phyloP scores from a whole-genome alignment of 2,329 filamentous ascomycete genomes.

The Mariannaea elegans region DNA sequence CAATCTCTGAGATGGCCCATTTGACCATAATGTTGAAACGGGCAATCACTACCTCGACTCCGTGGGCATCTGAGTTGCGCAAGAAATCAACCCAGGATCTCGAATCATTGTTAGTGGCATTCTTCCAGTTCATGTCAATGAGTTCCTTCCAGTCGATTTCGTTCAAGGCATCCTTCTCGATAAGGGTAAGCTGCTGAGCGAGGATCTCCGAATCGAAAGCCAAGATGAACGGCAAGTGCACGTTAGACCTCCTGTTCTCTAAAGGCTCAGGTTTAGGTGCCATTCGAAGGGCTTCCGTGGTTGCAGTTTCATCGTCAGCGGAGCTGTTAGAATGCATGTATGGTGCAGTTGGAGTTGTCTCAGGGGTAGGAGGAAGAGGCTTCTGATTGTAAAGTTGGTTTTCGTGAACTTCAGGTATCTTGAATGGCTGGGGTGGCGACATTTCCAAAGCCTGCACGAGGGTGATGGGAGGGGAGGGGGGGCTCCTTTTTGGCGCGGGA shows the following conservation, averaged over 20 bases:
- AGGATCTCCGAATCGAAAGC: conserved; percentile 82
- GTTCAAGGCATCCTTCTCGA: conserved; percentile 85
- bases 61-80: conserved; percentile 74
- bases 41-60: conserved; percentile 84
- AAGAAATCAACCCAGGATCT: conserved; percentile 86
- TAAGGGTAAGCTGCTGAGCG: conserved; percentile 84
- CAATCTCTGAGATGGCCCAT: conserved; percentile 82
- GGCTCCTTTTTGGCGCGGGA: conserved; percentile 42
- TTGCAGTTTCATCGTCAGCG: conserved; percentile 38
- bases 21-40: conserved; percentile 91
- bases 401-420: conserved; percentile 37
- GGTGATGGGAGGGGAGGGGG: conserved; percentile 41
- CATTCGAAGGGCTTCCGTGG: conserved; percentile 48
- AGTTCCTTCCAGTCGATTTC: conserved; percentile 91
- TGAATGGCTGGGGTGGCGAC: conserved; percentile 35
- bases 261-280: conserved; percentile 44
- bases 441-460: conserved; percentile 40
- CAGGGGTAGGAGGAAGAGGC: conserved; percentile 53
- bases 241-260: conserved; percentile 52
- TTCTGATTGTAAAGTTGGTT: conserved; percentile 37
- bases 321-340: conserved; percentile 41
- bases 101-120: conserved; percentile 69
- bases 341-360: conserved; percentile 56
- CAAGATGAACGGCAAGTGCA: conserved; percentile 81
- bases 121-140: conserved; percentile 84